Evolutionary conservation across 257 asterid species (phyloP).

Genomic region (Perilla frutescens): DNA sequence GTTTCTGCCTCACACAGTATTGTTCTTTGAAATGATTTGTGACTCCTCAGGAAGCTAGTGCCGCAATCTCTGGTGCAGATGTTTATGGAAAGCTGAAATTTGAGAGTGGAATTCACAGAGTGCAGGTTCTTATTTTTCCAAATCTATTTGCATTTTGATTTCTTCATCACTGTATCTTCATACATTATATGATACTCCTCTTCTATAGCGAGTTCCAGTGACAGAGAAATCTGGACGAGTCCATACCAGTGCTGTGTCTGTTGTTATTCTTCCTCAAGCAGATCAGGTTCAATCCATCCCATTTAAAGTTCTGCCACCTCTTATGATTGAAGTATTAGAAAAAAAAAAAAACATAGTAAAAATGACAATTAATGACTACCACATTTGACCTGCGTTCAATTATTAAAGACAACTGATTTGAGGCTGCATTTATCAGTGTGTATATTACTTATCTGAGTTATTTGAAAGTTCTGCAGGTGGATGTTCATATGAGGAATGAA

Average conservation of each 20-base stretch:
- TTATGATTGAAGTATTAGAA: not conserved
- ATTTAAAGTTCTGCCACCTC: constrained; percentile 15
- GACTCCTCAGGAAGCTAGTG: constrained; percentile 83
- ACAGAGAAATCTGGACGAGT: constrained; percentile 95
- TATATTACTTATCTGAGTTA: constrained; percentile 20
- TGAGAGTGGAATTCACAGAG: constrained; percentile 98
- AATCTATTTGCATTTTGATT: constrained; percentile 22
- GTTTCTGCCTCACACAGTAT: constrained; percentile 11
- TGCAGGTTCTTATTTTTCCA: constrained; percentile 63
- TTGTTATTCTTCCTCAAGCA: constrained; percentile 96
- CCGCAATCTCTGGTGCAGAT: constrained; percentile 87
- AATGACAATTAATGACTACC: not conserved
- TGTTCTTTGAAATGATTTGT: constrained; percentile 29
- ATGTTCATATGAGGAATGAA: constrained; percentile 76
- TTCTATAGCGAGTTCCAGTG: constrained; percentile 86
- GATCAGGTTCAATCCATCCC: constrained; percentile 66
- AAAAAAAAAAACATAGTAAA: not conserved
- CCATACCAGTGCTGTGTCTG: constrained; percentile 96
- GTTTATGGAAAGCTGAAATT: constrained; percentile 93
- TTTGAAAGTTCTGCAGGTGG: constrained; percentile 65
- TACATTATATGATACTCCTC: constrained; percentile 31
- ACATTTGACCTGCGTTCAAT: not conserved
- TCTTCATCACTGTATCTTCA: constrained; percentile 22
- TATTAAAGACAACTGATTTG: constrained; percentile 20
- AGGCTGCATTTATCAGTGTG: not conserved